These are phyloP conservation scores for Paraconiothyrium sp. DNA, from an alignment of 2,329 filamentous ascomycete species.

Conservation along the genomic window DNA sequence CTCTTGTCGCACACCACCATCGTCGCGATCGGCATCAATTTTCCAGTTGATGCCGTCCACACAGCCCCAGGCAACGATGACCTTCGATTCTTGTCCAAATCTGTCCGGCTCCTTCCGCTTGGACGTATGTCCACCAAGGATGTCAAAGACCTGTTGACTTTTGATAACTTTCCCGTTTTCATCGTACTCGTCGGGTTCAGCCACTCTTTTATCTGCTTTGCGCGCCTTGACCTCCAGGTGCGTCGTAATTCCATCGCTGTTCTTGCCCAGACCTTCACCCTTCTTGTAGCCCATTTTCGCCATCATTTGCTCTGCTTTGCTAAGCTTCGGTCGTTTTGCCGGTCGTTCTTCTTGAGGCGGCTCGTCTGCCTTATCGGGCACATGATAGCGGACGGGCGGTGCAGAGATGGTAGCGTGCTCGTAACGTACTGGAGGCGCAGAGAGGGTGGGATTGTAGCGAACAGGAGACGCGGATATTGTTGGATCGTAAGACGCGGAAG, in stretches of 20 bases:
- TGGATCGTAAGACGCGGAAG: slow-evolving; percentile 61
- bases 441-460: slow-evolving; percentile 78
- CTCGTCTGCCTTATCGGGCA: slow-evolving; percentile 24
- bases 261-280: slow-evolving; percentile 82
- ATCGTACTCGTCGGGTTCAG: slow-evolving; percentile 30
- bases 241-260: slow-evolving; percentile 82
- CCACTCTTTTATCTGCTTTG: slow-evolving; percentile 28
- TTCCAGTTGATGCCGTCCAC: slow-evolving; percentile 84
- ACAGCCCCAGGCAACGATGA: slow-evolving; percentile 86
- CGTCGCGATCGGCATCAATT: slow-evolving; percentile 72
- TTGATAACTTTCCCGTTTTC: slow-evolving; percentile 61
- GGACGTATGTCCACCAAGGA: slow-evolving; percentile 75
- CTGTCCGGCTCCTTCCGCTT: slow-evolving; percentile 47
- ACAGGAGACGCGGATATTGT: slow-evolving; percentile 82
- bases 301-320: slow-evolving; percentile 80
- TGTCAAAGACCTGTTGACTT: slow-evolving; percentile 66
- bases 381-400: slow-evolving; percentile 16
- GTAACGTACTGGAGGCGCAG: slow-evolving; percentile 82
- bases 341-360: slow-evolving; percentile 50
- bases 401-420: slow-evolving; percentile 34
- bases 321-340: slow-evolving; percentile 48
- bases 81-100: slow-evolving; percentile 73
- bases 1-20: slow-evolving; percentile 80
- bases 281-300: slow-evolving; percentile 93
- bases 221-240: slow-evolving; percentile 72